These are phyloP conservation scores for Pachysandra terminalis DNA, from an alignment of 164 flowering plant genomes.

Conservation along the genomic window DNA sequence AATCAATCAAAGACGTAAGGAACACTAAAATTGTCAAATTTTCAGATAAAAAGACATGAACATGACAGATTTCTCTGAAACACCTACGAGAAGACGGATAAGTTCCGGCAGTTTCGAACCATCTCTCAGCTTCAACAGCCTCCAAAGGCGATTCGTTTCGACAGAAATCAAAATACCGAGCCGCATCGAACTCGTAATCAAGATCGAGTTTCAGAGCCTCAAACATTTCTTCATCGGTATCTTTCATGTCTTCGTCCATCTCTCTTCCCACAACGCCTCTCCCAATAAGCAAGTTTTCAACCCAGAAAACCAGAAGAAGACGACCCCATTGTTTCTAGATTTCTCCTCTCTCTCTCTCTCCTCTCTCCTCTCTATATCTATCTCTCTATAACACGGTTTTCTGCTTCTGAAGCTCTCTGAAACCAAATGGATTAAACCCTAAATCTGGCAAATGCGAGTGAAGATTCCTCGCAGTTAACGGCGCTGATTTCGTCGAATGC, in stretches of 20 bases:
- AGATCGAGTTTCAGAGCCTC: constrained; percentile 55
- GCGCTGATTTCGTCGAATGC: constrained; percentile 26
- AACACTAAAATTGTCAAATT: background rate
- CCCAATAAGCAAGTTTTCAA: background rate
- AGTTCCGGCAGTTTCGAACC: constrained; percentile 64
- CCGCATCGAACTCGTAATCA: constrained; percentile 88
- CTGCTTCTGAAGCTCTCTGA: background rate
- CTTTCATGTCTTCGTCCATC: constrained; percentile 63
- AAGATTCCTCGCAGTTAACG: constrained; percentile 10
- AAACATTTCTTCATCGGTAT: constrained; percentile 22
- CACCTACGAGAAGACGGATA: constrained; percentile 73
- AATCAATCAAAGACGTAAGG: background rate
- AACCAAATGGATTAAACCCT: constrained; percentile 18
- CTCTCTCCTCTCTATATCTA: constrained; percentile 7
- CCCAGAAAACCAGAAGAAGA: background rate
- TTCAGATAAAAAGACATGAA: background rate
- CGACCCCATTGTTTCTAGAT: constrained; percentile 8
- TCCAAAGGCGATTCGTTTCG: constrained; percentile 49
- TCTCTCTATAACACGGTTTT: background rate
- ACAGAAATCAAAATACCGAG: constrained; percentile 62
- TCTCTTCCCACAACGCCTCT: constrained; percentile 13
- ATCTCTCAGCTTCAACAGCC: constrained; percentile 53
- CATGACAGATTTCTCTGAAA: no score
- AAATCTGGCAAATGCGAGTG: constrained; percentile 12
- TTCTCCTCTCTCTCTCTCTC: constrained; percentile 7